These are phyloP conservation scores for Aplosporella prunicola DNA, from an alignment of 2,329 filamentous ascomycete species.

Conservation along the genomic window DNA sequence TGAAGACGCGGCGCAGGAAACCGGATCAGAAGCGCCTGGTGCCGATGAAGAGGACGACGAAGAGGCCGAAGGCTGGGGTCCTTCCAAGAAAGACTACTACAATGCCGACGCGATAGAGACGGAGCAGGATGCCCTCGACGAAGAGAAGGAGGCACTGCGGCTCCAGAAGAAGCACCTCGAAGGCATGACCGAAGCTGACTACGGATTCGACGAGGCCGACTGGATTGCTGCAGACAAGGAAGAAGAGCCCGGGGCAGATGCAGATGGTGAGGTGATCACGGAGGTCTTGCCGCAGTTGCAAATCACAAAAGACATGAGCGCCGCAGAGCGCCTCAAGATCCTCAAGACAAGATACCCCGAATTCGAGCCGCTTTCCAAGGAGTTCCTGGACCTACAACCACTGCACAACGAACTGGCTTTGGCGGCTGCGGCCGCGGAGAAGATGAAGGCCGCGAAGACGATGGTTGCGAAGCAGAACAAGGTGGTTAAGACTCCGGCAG, in stretches of 20 bases:
- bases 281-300: conserved; percentile 79
- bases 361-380: conserved; percentile 74
- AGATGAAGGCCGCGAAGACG: conserved; percentile 16
- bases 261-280: conserved; percentile 53
- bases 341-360: conserved; percentile 81
- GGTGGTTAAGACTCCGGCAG: conserved; percentile 23
- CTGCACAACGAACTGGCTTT: conserved; percentile 50
- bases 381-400: conserved; percentile 62
- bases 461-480: conserved; percentile 16
- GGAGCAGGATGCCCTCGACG: conserved; percentile 69
- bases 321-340: conserved; percentile 65
- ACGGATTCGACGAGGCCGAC: conserved; percentile 82
- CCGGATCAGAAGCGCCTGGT: conserved; percentile 19
- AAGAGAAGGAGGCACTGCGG: conserved; percentile 81
- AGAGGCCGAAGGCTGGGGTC: conserved; percentile 69
- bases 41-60: conserved; percentile 49
- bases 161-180: conserved; percentile 85
- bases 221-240: conserved; percentile 56
- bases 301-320: conserved; percentile 68
- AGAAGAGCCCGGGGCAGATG: conserved; percentile 36
- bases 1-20: conserved; percentile 29
- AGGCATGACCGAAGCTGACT: conserved; percentile 84
- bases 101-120: conserved; percentile 69
- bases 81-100: conserved; percentile 85
- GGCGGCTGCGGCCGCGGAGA: conserved; percentile 49